Evolutionary conservation across 441 rosid species (phyloP), one percentile per base, ranked within the genome.

Genomic region (Breynia disticha): DNA sequence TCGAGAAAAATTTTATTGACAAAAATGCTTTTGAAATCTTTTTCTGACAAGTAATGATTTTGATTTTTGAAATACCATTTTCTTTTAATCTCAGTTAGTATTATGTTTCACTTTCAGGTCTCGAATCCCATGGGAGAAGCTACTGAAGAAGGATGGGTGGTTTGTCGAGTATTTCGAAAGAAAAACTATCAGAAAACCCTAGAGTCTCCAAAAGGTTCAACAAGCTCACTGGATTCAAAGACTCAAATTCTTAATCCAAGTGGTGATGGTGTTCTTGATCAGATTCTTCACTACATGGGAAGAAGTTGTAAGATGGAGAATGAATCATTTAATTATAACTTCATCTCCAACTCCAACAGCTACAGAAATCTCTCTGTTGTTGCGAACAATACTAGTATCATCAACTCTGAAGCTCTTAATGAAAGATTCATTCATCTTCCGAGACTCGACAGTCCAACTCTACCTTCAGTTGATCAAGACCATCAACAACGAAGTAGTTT

Each of bases 91-190:
- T 28, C 35, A 19, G 15, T 17, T 15, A 39, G 6, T 17, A 18
- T 3, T n/a, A 6, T 48, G 15, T 51, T 3, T 45, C 11, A 54
- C 4, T 5, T 50, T 13, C 71, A 82, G 85, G 48, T 47, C 42
- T 61, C 69, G 0, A 77, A 69, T 49, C 48, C 64, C 13, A 67
- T 66, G n/a, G 90, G 81, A 53, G 95, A 90, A 4, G 43, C 57
- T 62, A 45, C 71, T 19, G 97, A 90, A 72, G 97, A 87, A 53
- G 97, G 96, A 0, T 90, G 96, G 97, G 97, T 90, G 65, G 83
- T 90, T 45, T 87, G 96, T 65, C 79, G 97, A 7, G 87, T 87
- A 2, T 90, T 90, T 63, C 76, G 79, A 70, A 90, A 90, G 76
- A 90, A 85, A 69, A 87, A 84, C 61, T 84, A 83, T 67, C 95